Evolutionary conservation across 2,329 filamentous ascomycete genomes (phyloP), one percentile per base, ranked within the genome.

Genomic region (Chaetomiaceae sp.): DNA sequence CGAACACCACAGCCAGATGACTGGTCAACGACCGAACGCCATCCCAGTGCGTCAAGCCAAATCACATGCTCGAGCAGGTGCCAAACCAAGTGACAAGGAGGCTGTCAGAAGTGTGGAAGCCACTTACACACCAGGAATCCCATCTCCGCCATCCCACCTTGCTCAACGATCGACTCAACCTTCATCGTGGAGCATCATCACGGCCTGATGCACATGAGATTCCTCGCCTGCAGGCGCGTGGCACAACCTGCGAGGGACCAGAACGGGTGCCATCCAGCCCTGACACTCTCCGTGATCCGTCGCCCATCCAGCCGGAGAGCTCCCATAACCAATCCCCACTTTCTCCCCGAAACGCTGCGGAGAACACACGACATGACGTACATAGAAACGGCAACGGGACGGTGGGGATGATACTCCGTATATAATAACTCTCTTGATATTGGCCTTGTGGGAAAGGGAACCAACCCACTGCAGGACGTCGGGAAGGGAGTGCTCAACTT

Each of bases 11-110:
- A 31, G 27, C 27, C 8, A n/a, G 17, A 20, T 11, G 20, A 40
- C 44, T 48, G 51, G 44, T 47, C 51, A 47, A 47, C 31, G 51
- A 15, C 17, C 12, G 20, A 6, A 27, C n/a, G 6, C 40, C 17
- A 38, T 45, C 33, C 33, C 36, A 25, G n/a, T n/a, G 27, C 20
- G 25, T n/a, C 29, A 33, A 29, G 11, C 36, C 23, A 17, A 33
- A 42, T 57, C 51, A 52, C 55, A 57, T 57, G 54, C 17, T 27
- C 25, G n/a, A 23, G 31, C 47, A 50, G 33, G 50, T 47, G 51
- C 31, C 17, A 17, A 31, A 20, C 8, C 31, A 29, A 40, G 37
- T 22, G 19, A 15, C 17, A 38, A 27, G n/a, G 14, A 20, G 12
- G 25, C 14, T 23, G 27, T 31, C 17, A 38, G 38, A 33, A 25